Base-by-base conservation (phyloP, 345 rosid species). In the Viola odorata region DNA sequence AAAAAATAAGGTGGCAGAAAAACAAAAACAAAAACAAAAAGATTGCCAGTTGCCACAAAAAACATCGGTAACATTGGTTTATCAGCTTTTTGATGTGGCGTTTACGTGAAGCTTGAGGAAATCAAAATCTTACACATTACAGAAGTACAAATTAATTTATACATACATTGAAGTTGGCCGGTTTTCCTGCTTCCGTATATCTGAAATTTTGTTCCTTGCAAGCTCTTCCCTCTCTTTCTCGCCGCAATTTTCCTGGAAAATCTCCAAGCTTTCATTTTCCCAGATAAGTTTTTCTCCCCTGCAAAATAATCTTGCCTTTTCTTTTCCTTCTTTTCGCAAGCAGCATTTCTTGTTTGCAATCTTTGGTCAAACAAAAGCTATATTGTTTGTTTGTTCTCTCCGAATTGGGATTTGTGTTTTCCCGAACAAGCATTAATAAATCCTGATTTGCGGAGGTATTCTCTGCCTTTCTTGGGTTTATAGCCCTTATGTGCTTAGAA, bases 351-450 rank as follows among this genome's bases (percentile, higher is more conserved):
- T n/a, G 53, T 12, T 66, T 11, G 7, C 41, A 50, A 51, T 12
- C 38, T 38, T 58, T 37, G 68, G 62, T 60, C 61, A 57, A 55
- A 55, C 11, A 16, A 23, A 23, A 23, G 38, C 58, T 8, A 23
- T 32, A 37, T 32, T 4, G n/a, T 58, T 32, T 69, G 50, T 57
- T 63, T 38, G 60, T 51, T 56, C 75, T 76, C 73, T 74, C 77
- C 72, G 58, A 73, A 77, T 78, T 77, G 69, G 85, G 76, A 54
- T 63, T 76, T 69, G 71, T 62, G 57, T 67, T 48, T 62, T 23
- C 50, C 50, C 53, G 50, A 41, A 37, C 12, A 39, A 57, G 58
- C 48, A 39, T 47, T 53, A 39, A 40, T 71, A 58, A 57, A 48
- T 72, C 75, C 81, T 72, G 63, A 49, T 74, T 68, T 63, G 55